Evolutionary conservation across 75 land plant genomes (phyloP), one percentile per base, ranked within the genome.

Genomic region (Selaginella moellendorffii): DNA sequence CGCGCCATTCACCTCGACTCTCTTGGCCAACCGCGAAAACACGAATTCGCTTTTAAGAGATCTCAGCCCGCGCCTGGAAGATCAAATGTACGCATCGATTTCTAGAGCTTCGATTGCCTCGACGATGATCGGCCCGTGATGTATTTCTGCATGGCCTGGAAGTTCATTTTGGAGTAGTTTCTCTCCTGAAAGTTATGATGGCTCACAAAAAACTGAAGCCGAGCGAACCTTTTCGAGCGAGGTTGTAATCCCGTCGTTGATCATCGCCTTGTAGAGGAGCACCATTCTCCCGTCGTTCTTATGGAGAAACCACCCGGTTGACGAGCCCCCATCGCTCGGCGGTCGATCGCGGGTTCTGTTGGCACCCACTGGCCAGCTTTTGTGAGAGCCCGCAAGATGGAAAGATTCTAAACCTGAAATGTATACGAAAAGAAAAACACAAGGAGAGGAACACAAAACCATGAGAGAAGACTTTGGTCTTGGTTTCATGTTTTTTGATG

Each of bases 301-400:
- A 30, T 0, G 73, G 76, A 63, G 83, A 75, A 61, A 93, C 98
- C 59, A 93, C 85, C 65, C 78, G 78, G 58, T 82, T 93, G 63
- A 93, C 98, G 9, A 93, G 66, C 0, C 98, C 98, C 87, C 82
- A 83, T 29, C 63, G 83, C 69, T 93, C 98, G 20, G 90, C 98
- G 59, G 64, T 58, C 63, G 79, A 78, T 89, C 83, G 51, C 93
- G 80, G 31, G 98, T 96, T 42, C 84, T 70, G 68, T 81, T 83
- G 25, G 78, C 69, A 26, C 98, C 98, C 10, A 93, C 98, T 82
- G 2, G 87, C 74, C 26, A 93, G 89, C 77, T 86, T 93, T 68
- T 93, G 98, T 36, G 98, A 93, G 0, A 93, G 73, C 14, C 98
- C 98, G 96, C 98, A 93, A 25, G 98, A 85, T 58, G 98, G n/a